Percentiles rank a stretch among this genome's conserved stretches.
These are phyloP conservation scores for Epichloe brachyelytri DNA, from an alignment of 2,329 filamentous ascomycete species.

Conservation along the genomic window DNA sequence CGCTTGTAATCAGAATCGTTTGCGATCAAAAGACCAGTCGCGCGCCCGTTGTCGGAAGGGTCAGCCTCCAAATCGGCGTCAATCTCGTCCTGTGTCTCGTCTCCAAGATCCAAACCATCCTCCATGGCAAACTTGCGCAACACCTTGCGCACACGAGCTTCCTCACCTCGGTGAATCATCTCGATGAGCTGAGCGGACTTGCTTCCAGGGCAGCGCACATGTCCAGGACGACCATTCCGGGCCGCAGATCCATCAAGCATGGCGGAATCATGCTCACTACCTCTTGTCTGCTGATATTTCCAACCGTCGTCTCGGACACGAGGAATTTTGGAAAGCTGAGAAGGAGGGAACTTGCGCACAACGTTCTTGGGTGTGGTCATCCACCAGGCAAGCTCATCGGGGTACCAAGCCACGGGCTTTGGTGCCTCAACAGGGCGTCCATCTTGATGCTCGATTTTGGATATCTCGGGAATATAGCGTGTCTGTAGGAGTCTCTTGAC, in stretches of 20 bases:
- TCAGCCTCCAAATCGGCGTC: constrained; percentile 44
- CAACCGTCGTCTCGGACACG: constrained; percentile 90
- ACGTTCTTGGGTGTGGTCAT: constrained; percentile 98
- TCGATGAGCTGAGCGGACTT: constrained; percentile 94
- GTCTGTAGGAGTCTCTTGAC: constrained; percentile 82
- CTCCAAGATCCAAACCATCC: constrained; percentile 40
- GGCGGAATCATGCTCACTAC: constrained; percentile 98
- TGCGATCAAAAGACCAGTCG: constrained; percentile 83
- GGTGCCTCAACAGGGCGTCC: constrained; percentile 73
- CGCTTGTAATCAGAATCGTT: constrained; percentile 97
- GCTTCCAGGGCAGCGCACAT: constrained; percentile 92
- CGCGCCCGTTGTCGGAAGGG: constrained; percentile 64
- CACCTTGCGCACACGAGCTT: constrained; percentile 66
- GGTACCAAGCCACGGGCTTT: constrained; percentile 77
- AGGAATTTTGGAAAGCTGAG: constrained; percentile 94
- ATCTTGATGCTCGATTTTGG: constrained; percentile 69
- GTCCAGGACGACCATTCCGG: constrained; percentile 87
- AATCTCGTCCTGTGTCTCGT: constrained; percentile 33
- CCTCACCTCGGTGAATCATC: constrained; percentile 86
- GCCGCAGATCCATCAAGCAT: constrained; percentile 77
- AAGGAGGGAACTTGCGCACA: constrained; percentile 85
- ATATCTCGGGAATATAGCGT: constrained; percentile 83
- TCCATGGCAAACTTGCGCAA: constrained; percentile 50
- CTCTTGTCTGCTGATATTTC: constrained; percentile 95
- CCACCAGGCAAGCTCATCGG: constrained; percentile 87